Conservation (phyloP, 2,329 filamentous ascomycete genomes). For the Claviceps humidiphila region DNA sequence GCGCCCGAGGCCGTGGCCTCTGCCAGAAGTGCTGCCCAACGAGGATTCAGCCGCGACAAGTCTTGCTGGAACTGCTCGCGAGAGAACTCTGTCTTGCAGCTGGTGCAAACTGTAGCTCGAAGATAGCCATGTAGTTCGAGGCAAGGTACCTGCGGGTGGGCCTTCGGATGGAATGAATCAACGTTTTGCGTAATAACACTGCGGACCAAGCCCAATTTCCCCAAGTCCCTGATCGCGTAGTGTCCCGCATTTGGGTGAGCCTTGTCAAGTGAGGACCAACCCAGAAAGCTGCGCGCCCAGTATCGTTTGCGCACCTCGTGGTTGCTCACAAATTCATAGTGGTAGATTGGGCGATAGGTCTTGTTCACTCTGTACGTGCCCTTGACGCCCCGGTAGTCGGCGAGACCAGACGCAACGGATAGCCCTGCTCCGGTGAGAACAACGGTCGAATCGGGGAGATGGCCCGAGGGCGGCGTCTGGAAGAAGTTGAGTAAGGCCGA, state of each 20-base stretch:
- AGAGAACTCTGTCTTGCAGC: slow-evolving; percentile 59
- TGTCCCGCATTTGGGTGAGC: slow-evolving; percentile 74
- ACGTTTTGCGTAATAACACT: slow-evolving; percentile 91
- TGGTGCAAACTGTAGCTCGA: slow-evolving; percentile 65
- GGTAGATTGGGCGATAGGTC: slow-evolving; percentile 83
- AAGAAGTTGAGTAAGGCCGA: slow-evolving; percentile 69
- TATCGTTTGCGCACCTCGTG: slow-evolving; percentile 86
- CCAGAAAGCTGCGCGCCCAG: slow-evolving; percentile 89
- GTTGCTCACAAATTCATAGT: slow-evolving; percentile 69
- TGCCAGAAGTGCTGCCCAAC: slow-evolving; percentile 66
- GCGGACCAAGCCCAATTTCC: slow-evolving; percentile 55
- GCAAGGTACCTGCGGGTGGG: slow-evolving; percentile 62
- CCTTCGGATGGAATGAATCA: slow-evolving; percentile 75
- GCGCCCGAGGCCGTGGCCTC: slow-evolving; percentile 63
- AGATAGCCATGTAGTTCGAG: slow-evolving; percentile 89
- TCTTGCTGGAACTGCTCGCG: slow-evolving; percentile 64
- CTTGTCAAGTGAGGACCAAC: slow-evolving; percentile 71
- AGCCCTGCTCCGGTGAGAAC: slow-evolving; percentile 73
- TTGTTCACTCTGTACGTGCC: slow-evolving; percentile 91
- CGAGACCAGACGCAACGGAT: slow-evolving; percentile 81
- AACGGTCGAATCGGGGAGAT: slow-evolving; percentile 33
- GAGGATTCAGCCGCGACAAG: slow-evolving; percentile 67
- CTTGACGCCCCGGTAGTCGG: slow-evolving; percentile 80
- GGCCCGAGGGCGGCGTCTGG: slow-evolving; percentile 39
- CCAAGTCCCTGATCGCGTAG: slow-evolving; percentile 60